A percentile compares a stretch with the other conserved stretches of the same genome.
Evolutionary conservation across 306 rosid genomes (phyloP).

Genomic region (Gastrolobium villosum): DNA sequence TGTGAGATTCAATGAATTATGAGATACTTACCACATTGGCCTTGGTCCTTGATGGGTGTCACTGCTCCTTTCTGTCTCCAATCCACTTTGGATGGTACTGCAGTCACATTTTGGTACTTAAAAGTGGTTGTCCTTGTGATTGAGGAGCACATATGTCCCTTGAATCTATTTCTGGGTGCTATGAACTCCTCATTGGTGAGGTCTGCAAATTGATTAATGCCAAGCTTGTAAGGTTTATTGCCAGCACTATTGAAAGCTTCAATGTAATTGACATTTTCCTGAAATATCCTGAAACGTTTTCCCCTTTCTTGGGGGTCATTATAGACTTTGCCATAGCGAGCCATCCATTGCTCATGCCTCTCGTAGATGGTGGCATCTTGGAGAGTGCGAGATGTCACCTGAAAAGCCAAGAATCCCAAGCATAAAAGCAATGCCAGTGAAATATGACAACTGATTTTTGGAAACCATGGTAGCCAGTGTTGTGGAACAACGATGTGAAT

Average conservation of each 20-base stretch:
- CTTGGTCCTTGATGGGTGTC: slow-evolving; percentile 35
- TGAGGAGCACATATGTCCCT: slow-evolving; percentile 51
- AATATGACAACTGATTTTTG: neutral
- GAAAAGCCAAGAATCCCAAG: slow-evolving; percentile 37
- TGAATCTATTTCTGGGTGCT: slow-evolving; percentile 56
- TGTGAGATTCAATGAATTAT: neutral
- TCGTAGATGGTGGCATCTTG: slow-evolving; percentile 47
- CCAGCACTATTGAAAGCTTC: slow-evolving; percentile 47
- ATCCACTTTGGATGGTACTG: slow-evolving; percentile 44
- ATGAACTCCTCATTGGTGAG: slow-evolving; percentile 62
- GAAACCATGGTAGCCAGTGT: slow-evolving; percentile 45
- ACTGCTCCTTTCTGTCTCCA: slow-evolving; percentile 50
- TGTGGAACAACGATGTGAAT: neutral
- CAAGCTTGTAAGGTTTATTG: slow-evolving; percentile 52
- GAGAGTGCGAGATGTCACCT: slow-evolving; percentile 55
- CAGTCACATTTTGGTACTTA: slow-evolving; percentile 47
- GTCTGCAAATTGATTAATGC: slow-evolving; percentile 53
- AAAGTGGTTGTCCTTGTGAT: slow-evolving; percentile 40
- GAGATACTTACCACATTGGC: slow-evolving; percentile 50
- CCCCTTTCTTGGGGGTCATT: slow-evolving; percentile 36
- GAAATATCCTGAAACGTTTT: slow-evolving; percentile 42
- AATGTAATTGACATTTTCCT: slow-evolving; percentile 47
- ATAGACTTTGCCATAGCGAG: slow-evolving; percentile 41
- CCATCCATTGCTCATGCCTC: slow-evolving; percentile 57
- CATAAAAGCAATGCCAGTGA: slow-evolving; percentile 46